Percentiles rank a stretch among this genome's conserved stretches.
phyloP scores from a whole-genome alignment of 495 filamentous ascomycete species.

The Delitschia confertaspora region DNA sequence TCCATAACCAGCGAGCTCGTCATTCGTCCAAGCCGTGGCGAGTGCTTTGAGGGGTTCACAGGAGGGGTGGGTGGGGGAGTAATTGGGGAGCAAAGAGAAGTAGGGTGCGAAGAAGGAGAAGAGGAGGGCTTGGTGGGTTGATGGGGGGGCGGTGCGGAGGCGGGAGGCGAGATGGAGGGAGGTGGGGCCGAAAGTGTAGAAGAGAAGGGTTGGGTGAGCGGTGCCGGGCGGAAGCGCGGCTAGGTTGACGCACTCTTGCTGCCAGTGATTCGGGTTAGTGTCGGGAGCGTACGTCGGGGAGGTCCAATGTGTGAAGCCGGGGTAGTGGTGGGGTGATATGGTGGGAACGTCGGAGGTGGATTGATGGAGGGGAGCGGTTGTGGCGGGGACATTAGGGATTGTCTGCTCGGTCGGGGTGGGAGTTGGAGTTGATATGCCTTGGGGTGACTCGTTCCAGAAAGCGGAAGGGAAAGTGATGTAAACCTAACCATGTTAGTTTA shows the following conservation, averaged over 20 bases:
- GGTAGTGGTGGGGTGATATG: slow-evolving; percentile 31
- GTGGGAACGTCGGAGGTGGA: slow-evolving; percentile 5
- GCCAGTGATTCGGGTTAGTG: slow-evolving; percentile 59
- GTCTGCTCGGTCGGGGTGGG: slow-evolving; percentile 3
- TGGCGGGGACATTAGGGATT: slow-evolving; percentile 31
- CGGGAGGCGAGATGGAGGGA: slow-evolving; percentile 44
- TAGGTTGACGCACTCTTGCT: slow-evolving; percentile 72
- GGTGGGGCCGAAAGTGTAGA: slow-evolving; percentile 73
- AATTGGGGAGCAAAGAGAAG: slow-evolving; percentile 64
- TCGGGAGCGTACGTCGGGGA: slow-evolving; percentile 51
- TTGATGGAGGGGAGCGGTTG: slow-evolving; percentile 31
- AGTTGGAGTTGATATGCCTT: background rate
- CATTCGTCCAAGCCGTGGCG: slow-evolving; percentile 71
- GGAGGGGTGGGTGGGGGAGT: slow-evolving; percentile 40
- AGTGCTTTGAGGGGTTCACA: slow-evolving; percentile 57
- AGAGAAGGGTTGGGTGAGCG: slow-evolving; percentile 80
- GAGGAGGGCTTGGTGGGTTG: slow-evolving; percentile 35
- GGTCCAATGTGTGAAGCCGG: slow-evolving; percentile 60
- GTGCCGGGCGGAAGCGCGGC: slow-evolving; percentile 50
- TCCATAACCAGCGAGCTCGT: slow-evolving; percentile 80
- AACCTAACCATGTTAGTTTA: slow-evolving; percentile 39
- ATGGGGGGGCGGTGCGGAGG: slow-evolving; percentile 38
- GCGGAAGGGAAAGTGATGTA: slow-evolving; percentile 78
- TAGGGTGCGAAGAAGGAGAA: slow-evolving; percentile 64
- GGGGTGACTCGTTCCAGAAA: slow-evolving; percentile 44